These are phyloP conservation scores for Pythium plurisporium DNA, from an alignment of 352 stramenopile species.

Conservation along the genomic window DNA sequence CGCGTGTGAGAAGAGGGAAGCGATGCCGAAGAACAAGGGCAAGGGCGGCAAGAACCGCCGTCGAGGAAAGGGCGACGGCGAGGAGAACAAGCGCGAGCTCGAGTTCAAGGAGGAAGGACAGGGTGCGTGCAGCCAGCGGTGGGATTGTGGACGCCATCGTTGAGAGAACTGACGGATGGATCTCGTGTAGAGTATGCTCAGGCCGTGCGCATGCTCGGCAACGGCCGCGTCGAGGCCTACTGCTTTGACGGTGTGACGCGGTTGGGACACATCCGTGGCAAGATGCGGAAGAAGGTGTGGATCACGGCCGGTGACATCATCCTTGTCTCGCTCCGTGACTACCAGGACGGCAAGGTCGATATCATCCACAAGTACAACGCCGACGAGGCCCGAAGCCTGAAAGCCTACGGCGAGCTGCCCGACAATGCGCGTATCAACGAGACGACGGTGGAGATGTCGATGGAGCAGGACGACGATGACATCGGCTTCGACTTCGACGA, in stretches of 20 bases:
- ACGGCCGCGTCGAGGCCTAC: constrained; percentile 97
- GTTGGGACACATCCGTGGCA: constrained; percentile 98
- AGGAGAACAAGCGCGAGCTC: constrained; percentile 99
- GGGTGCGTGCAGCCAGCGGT: constrained; percentile 51
- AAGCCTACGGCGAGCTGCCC: constrained; percentile 99
- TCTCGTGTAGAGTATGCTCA: constrained; percentile 95
- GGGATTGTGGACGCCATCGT: constrained; percentile 2
- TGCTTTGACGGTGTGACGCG: constrained; percentile 98
- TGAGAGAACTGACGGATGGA: background rate
- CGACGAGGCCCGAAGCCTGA: constrained; percentile 97
- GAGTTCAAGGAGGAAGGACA: constrained; percentile 99
- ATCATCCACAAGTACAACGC: constrained; percentile 99
- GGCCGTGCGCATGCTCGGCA: constrained; percentile 98
- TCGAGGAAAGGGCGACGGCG: constrained; percentile 97
- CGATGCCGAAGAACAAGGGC: constrained; percentile 89
- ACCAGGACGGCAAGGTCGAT: constrained; percentile 99
- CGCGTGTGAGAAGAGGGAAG: background rate
- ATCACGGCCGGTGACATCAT: constrained; percentile 99
- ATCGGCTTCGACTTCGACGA: constrained; percentile 90
- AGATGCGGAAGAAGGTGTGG: constrained; percentile 99
- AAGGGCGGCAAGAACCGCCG: constrained; percentile 98
- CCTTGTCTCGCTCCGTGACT: constrained; percentile 97
- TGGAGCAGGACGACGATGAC: constrained; percentile 84
- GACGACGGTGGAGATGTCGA: constrained; percentile 82
- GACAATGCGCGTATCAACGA: constrained; percentile 93